A percentile compares a stretch with the other conserved stretches of the same genome.
Evolutionary conservation across 805 yeast species (phyloP).

Genomic region (Wickerhamomyces bisporus): DNA sequence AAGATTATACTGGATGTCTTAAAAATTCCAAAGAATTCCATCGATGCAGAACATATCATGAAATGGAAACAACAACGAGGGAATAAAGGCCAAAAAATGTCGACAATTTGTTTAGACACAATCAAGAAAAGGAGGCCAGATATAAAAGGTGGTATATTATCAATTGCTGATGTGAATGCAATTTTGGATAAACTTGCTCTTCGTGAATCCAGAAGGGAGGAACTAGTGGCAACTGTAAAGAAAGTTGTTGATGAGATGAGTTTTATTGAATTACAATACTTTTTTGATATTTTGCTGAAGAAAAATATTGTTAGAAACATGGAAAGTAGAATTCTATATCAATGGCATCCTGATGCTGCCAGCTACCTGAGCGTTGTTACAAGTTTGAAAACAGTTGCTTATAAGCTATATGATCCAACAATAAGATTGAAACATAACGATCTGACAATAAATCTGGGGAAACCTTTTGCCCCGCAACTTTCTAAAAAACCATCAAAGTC

Average conservation of each 20-base stretch:
- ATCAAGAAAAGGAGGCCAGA: slow-evolving; percentile 44
- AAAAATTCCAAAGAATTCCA: slow-evolving; percentile 54
- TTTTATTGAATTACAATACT: slow-evolving; percentile 60
- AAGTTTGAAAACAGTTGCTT: slow-evolving; percentile 55
- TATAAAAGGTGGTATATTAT: slow-evolving; percentile 28
- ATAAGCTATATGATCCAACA: slow-evolving; percentile 47
- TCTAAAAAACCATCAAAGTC: slow-evolving; percentile 50
- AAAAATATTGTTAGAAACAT: slow-evolving; percentile 53
- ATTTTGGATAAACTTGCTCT: slow-evolving; percentile 40
- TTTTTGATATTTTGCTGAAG: slow-evolving; percentile 62
- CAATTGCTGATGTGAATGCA: slow-evolving; percentile 46
- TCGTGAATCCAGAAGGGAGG: slow-evolving; percentile 24
- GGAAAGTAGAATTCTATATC: slow-evolving; percentile 49
- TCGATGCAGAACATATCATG: slow-evolving; percentile 47
- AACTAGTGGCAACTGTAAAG: slow-evolving; percentile 40
- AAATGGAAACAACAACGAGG: slow-evolving; percentile 40
- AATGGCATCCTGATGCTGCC: slow-evolving; percentile 80
- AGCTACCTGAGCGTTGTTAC: slow-evolving; percentile 60
- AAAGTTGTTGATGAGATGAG: slow-evolving; percentile 50
- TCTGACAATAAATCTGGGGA: slow-evolving; percentile 28
- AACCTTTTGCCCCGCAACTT: slow-evolving; percentile 68
- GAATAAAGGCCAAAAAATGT: slow-evolving; percentile 40
- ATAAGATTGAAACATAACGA: slow-evolving; percentile 37
- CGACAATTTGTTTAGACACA: slow-evolving; percentile 43
- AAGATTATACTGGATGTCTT: slow-evolving; percentile 44